Evolutionary conservation across 495 filamentous ascomycete species (phyloP), one percentile per base, ranked within the genome.

Genomic region (Penicilliopsis zonata): DNA sequence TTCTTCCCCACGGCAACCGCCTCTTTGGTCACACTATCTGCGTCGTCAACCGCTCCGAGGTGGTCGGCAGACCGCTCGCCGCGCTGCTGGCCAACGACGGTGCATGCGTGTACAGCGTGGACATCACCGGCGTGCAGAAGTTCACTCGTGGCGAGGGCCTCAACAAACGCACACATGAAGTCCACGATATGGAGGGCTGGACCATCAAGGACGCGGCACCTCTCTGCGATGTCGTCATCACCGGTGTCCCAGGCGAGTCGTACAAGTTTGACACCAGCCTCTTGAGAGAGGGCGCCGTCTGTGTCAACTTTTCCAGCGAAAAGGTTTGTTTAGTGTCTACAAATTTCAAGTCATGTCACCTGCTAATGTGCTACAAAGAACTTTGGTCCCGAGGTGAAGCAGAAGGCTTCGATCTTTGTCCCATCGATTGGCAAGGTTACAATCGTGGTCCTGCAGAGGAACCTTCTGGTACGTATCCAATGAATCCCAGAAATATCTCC

Each of bases 351-450:
- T 12, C n/a, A 20, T 22, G 4, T 33, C 7, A 31, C 1, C 16
- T 38, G 24, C 8, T 42, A 8, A 15, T 21, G 13, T 25, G 21
- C 21, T 23, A 23, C 10, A 23, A 7, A 80, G 69, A 98, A 98
- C 60, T 98, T 98, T 55, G 77, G 73, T 34, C 72, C 75, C 0
- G 80, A 79, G 32, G 74, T 98, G 28, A 94, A 90, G 59, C 80
- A 92, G 47, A 87, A 82, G 60, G 90, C 90, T 2, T 82, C 83
- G n/a, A 87, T 98, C 45, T 98, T 92, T 39, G 86, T 96, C 5
- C 90, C 90, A 4, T 87, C 86, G 2, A 92, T 92, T 46, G 90
- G 90, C 33, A 98, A 95, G 62, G 90, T 98, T 16, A 98, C 90
- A 1, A 95, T 96, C 51, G 80, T 87, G 8, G 76, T 96, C 10